Conservation (phyloP, 257 asterid species). For the Lycium ferocissimum region DNA sequence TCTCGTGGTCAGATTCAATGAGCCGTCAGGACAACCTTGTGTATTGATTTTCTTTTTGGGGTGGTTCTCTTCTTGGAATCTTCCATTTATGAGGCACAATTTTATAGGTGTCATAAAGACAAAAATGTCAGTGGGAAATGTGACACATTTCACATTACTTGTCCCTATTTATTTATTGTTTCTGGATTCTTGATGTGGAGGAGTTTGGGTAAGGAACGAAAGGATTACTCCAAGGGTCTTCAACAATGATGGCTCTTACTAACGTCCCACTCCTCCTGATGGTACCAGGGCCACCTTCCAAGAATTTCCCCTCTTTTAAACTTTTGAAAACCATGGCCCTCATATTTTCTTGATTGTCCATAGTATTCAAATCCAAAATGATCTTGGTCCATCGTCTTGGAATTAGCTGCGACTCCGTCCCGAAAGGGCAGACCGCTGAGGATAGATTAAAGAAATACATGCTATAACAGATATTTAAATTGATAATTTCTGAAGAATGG, state of each 20-base stretch:
- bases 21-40: conserved; percentile 26
- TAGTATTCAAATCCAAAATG: neutral
- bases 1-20: conserved; percentile 11
- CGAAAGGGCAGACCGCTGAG: neutral
- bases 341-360: neutral
- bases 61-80: conserved; percentile 26
- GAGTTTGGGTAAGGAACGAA: neutral
- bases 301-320: neutral
- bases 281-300: conserved; percentile 27
- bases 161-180: neutral
- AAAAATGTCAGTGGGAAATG: conserved; percentile 15
- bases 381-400: neutral
- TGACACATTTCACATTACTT: conserved; percentile 15
- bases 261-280: neutral
- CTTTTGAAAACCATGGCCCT: neutral
- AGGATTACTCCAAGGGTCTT: neutral
- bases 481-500: neutral
- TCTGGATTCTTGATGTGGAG: neutral
- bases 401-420: neutral
- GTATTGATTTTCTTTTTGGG: neutral
- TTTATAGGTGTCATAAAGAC: conserved; percentile 27
- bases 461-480: neutral
- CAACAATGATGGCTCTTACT: neutral
- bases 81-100: conserved; percentile 36
- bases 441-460: no score